These are phyloP conservation scores for Fusarium metavorans DNA, from an alignment of 2,329 filamentous ascomycete species.

Conservation along the genomic window DNA sequence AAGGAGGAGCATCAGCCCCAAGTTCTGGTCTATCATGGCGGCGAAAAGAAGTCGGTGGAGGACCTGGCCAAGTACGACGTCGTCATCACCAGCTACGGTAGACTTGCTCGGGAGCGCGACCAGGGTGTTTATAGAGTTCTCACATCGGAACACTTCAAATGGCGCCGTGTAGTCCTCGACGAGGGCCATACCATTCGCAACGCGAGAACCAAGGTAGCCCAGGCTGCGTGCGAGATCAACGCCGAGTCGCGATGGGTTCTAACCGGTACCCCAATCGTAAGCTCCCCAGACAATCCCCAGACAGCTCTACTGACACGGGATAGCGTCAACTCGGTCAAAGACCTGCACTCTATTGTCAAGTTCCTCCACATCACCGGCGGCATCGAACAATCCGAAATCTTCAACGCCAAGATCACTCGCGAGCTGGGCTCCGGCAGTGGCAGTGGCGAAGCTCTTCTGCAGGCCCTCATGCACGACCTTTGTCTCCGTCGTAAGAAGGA, in stretches of 20 bases:
- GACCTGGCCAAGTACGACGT: slow-evolving; percentile 78
- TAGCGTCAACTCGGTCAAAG: slow-evolving; percentile 81
- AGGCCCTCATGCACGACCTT: slow-evolving; percentile 82
- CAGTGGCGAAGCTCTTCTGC: slow-evolving; percentile 73
- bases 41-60: slow-evolving; percentile 64
- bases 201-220: slow-evolving; percentile 76
- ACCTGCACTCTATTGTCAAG: slow-evolving; percentile 82
- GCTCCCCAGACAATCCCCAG: slow-evolving; percentile 33
- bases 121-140: slow-evolving; percentile 55
- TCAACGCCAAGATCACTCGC: slow-evolving; percentile 72
- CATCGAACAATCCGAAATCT: slow-evolving; percentile 78
- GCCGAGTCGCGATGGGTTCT: slow-evolving; percentile 83
- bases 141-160: slow-evolving; percentile 62
- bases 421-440: slow-evolving; percentile 70
- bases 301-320: slow-evolving; percentile 42
- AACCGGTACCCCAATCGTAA: slow-evolving; percentile 82
- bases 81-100: slow-evolving; percentile 87
- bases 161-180: slow-evolving; percentile 84
- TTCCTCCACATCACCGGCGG: slow-evolving; percentile 83
- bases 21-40: slow-evolving; percentile 81
- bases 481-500: slow-evolving; percentile 87
- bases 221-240: slow-evolving; percentile 74
- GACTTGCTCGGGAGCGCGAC: slow-evolving; percentile 75
- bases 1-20: slow-evolving; percentile 71
- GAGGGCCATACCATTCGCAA: slow-evolving; percentile 89